Base-by-base conservation (phyloP, 1,139 yeast species). In the Candida albicans region DNA sequence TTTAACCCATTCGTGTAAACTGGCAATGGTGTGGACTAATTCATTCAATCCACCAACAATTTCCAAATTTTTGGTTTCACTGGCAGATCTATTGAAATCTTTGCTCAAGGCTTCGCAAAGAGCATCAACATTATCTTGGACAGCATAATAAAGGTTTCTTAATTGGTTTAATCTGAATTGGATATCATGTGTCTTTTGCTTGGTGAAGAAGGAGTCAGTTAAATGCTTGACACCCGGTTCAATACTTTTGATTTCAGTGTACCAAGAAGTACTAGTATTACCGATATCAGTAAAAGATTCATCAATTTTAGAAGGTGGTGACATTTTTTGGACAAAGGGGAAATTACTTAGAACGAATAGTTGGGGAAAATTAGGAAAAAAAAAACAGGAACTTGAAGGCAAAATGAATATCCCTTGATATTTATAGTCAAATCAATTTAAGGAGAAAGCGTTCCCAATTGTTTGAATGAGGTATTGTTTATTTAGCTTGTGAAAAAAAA, bases 51-150 rank as follows among this genome's bases (percentile, higher is more conserved):
- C 58, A 1, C 76, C 73, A 10, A 67, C 62, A 33, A 81, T 49
- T 59, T 91, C 98, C 44, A 80, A 64, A 39, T 77, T 58, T 45
- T 68, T 67, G 2, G 91, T 75, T 58, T 91, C 98, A 28, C 69
- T 64, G 1, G 68, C 67, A 1, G 85, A 61, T 49, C 93, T 79
- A 58, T 81, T 72, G 61, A 90, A 80, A 59, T 91, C 98, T 52
- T 70, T 59, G 31, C 68, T 54, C 50, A 90, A 64, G 0, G 96
- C 91, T 1, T 71, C 77, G 37, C 75, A 64, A 33, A 91, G 55
- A 11, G 62, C 66, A 3, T 79, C 81, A 41, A 67, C 70, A 54
- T 86, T 77, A 59, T 87, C 93, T 47, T 73, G 68, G 30, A 90
- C 45, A 2, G 81, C 84, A 57, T 74, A 84, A 64, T 82, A 87